phyloP scores from a whole-genome alignment of 2,329 filamentous ascomycete species.

The Coleophoma crateriformis region DNA sequence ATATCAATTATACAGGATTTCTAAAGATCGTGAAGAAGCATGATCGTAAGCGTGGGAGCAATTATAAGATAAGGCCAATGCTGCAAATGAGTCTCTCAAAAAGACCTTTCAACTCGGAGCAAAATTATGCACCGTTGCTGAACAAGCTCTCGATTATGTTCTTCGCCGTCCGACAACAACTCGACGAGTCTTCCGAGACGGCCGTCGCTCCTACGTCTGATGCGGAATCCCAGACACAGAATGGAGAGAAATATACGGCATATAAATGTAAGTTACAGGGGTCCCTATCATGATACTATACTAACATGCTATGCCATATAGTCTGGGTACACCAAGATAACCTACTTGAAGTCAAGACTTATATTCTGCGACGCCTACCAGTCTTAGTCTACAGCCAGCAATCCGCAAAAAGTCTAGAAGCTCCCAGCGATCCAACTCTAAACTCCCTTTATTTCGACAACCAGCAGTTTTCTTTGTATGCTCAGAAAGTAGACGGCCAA shows the following conservation, averaged over 20 bases:
- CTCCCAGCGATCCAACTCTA: slow-evolving; percentile 77
- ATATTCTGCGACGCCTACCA: slow-evolving; percentile 84
- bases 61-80: slow-evolving; percentile 85
- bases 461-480: slow-evolving; percentile 78
- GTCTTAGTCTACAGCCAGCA: slow-evolving; percentile 91
- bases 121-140: slow-evolving; percentile 80
- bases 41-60: slow-evolving; percentile 81
- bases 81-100: slow-evolving; percentile 86
- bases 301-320: slow-evolving; percentile 31
- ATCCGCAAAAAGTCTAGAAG: slow-evolving; percentile 75
- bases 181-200: slow-evolving; percentile 50
- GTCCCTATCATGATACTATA: neutral
- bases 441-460: slow-evolving; percentile 97
- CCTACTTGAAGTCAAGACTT: slow-evolving; percentile 92
- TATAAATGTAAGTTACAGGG: slow-evolving; percentile 65
- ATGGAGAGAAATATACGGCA: slow-evolving; percentile 72
- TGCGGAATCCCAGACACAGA: slow-evolving; percentile 49
- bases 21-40: slow-evolving; percentile 99
- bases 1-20: slow-evolving; percentile 95
- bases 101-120: slow-evolving; percentile 88
- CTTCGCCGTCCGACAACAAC: slow-evolving; percentile 81
- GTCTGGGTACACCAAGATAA: slow-evolving; percentile 97
- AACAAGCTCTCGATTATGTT: slow-evolving; percentile 94
- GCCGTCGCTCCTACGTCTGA: slow-evolving; percentile 26
- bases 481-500: slow-evolving; percentile 72